Conservation (phyloP, 768 basidiomycete species). For the Holtermanniella nyarrowii region DNA sequence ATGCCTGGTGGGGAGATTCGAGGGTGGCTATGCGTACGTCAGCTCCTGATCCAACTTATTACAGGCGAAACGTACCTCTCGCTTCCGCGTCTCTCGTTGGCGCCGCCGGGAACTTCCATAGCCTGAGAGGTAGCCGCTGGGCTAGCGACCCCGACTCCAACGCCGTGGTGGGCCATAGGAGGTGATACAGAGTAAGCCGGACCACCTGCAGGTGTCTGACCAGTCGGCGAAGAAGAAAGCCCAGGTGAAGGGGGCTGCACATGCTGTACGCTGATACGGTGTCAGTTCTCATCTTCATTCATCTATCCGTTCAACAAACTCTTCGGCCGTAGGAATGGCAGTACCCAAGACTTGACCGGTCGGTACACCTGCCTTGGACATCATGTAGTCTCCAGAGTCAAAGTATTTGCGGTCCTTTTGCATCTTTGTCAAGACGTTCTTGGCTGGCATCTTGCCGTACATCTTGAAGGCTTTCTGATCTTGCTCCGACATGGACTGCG, state of each 20-base stretch:
- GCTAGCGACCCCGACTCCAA: constrained; percentile 27
- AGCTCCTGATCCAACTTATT: background rate
- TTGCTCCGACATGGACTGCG: constrained; percentile 68
- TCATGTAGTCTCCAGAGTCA: constrained; percentile 96
- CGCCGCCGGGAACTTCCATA: constrained; percentile 22
- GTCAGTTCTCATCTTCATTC: background rate
- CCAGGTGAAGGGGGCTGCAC: background rate
- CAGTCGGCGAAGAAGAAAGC: background rate
- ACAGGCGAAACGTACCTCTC: constrained; percentile 20
- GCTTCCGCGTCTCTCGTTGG: constrained; percentile 13
- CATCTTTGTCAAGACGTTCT: constrained; percentile 88
- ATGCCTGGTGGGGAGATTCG: constrained; percentile 26
- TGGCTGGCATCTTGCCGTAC: constrained; percentile 93
- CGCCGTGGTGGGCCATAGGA: constrained; percentile 4
- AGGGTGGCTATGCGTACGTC: constrained; percentile 7
- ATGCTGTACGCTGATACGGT: background rate
- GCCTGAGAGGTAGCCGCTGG: constrained; percentile 31
- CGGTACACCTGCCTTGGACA: constrained; percentile 86
- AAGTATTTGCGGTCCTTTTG: constrained; percentile 99
- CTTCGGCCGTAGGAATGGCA: constrained; percentile 94
- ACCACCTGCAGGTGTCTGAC: constrained; percentile 2
- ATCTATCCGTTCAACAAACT: constrained; percentile 51
- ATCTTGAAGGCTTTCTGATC: constrained; percentile 88
- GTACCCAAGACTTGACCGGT: constrained; percentile 84
- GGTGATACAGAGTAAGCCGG: constrained; percentile 1